Evolutionary conservation across 192 early-diverging fungal genomes (phyloP).

Genomic region (Coemansia sp.): DNA sequence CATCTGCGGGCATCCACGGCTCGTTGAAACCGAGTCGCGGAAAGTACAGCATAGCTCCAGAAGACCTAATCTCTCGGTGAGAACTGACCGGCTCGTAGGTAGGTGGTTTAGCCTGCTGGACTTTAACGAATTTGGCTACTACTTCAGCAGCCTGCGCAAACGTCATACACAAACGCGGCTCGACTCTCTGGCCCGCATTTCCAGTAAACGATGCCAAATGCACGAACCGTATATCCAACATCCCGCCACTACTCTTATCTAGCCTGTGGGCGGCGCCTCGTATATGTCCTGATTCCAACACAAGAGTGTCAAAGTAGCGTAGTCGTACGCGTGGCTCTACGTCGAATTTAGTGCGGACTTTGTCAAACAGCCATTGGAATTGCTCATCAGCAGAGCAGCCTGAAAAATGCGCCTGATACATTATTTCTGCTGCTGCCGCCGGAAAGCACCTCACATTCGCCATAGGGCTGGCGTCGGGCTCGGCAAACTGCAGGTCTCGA

Average conservation of each 20-base stretch:
- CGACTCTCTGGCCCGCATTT: background rate
- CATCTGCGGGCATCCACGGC: conserved; percentile 9
- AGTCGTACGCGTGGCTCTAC: conserved; percentile 16
- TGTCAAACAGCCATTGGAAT: conserved; percentile 23
- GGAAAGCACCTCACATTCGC: conserved; percentile 14
- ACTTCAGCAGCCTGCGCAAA: conserved; percentile 5
- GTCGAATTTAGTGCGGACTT: conserved; percentile 9
- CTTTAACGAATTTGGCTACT: conserved; percentile 1
- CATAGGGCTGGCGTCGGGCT: background rate
- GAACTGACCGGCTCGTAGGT: background rate
- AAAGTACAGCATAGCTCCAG: conserved; percentile 15
- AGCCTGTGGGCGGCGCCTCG: background rate
- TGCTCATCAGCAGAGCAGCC: conserved; percentile 17
- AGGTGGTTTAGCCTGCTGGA: background rate
- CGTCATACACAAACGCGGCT: conserved; percentile 9
- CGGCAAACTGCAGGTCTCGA: conserved; percentile 24
- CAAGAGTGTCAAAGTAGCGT: conserved; percentile 28
- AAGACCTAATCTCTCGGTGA: background rate
- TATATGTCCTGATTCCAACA: conserved; percentile 17
- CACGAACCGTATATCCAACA: conserved; percentile 6
- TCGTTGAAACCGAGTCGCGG: conserved; percentile 11
- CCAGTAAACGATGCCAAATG: background rate
- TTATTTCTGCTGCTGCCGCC: conserved; percentile 7
- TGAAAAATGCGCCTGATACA: conserved; percentile 23
- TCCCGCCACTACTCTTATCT: background rate